Evolutionary conservation across 306 rosid species (phyloP).

Genomic region (Carpinus viminea): DNA sequence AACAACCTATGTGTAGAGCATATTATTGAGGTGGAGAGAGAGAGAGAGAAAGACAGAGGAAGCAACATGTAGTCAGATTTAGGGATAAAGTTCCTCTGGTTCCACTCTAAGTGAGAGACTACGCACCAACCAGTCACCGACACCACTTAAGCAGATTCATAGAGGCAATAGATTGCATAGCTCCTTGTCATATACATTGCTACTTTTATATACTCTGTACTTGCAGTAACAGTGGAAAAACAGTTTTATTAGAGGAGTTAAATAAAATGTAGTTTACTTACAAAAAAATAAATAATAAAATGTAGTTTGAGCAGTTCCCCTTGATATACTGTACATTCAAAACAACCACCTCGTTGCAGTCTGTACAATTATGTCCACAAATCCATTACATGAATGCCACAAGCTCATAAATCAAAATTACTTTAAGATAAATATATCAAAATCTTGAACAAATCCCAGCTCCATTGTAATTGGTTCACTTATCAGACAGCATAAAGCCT

Average conservation of each 20-base stretch:
- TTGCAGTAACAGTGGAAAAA: neutral
- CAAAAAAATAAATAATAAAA: too few relatives aligned
- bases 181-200: neutral
- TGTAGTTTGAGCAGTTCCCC: neutral
- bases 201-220: neutral
- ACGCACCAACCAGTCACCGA: too few relatives aligned
- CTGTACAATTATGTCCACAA: neutral
- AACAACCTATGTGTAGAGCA: neutral
- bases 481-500: constrained; percentile 22
- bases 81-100: neutral
- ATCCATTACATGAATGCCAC: neutral
- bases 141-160: neutral
- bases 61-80: neutral
- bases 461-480: neutral
- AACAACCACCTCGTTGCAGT: neutral
- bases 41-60: neutral
- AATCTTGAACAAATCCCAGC: neutral
- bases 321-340: neutral
- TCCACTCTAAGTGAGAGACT: too few relatives aligned
- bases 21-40: too few relatives aligned
- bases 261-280: neutral
- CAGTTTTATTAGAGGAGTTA: neutral
- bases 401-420: neutral
- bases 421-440: neutral
- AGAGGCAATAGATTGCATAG: neutral